phyloP scores from a whole-genome alignment of 2,329 filamentous ascomycete species.

The Aureobasidium sp. region DNA sequence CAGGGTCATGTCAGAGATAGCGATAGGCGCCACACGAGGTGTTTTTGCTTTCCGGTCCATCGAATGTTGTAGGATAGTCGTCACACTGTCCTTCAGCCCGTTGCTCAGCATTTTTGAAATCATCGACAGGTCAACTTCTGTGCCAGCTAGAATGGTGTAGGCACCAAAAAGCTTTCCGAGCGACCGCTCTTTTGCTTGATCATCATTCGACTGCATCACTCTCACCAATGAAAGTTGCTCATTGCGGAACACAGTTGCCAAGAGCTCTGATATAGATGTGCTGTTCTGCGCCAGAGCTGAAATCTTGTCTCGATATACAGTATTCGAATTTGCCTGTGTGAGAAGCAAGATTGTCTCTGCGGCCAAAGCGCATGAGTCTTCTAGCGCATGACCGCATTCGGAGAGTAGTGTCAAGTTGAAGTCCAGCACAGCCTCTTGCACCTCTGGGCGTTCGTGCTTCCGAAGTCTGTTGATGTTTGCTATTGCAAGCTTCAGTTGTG shows the following conservation, averaged over 20 bases:
- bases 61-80: conserved; percentile 37
- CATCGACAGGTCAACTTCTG: conserved; percentile 58
- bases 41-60: neutral
- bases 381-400: conserved; percentile 67
- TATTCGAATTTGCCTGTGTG: conserved; percentile 37
- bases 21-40: conserved; percentile 19
- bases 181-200: conserved; percentile 63
- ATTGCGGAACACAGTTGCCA: conserved; percentile 66
- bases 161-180: conserved; percentile 72
- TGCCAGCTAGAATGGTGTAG: conserved; percentile 56
- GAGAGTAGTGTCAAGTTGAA: conserved; percentile 72
- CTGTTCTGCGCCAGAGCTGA: conserved; percentile 58
- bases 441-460: conserved; percentile 60
- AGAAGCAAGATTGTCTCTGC: conserved; percentile 76
- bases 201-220: conserved; percentile 76
- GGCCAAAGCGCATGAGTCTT: conserved; percentile 61
- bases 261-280: conserved; percentile 52
- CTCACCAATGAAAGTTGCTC: conserved; percentile 78
- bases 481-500: conserved; percentile 77
- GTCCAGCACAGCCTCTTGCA: conserved; percentile 59
- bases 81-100: conserved; percentile 68
- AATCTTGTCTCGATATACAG: conserved; percentile 36
- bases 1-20: conserved; percentile 21
- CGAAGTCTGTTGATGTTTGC: conserved; percentile 70
- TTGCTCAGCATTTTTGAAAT: conserved; percentile 60